Percentiles rank a stretch among this genome's conserved stretches.
These are phyloP conservation scores for Neohortaea acidophila DNA, from an alignment of 495 filamentous ascomycete genomes.

Conservation along the genomic window DNA sequence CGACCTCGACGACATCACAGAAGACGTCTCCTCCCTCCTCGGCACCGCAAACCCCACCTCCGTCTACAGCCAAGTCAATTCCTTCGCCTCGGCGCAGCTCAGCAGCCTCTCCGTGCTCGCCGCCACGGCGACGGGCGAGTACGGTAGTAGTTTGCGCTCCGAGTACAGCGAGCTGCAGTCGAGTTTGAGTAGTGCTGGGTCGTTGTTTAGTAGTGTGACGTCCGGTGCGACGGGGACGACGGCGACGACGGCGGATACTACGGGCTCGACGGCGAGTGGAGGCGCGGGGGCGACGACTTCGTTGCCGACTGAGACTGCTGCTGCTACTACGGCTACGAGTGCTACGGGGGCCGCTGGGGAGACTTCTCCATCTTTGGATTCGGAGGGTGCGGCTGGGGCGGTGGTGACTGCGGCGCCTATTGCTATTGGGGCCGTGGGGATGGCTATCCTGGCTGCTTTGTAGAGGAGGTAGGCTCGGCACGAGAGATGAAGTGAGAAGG, in stretches of 20 bases:
- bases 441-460: background rate
- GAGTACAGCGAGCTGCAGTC: background rate
- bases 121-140: background rate
- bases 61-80: background rate
- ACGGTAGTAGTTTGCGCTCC: background rate
- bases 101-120: background rate
- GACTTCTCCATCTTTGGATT: too few species aligned
- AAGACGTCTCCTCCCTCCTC: too few species aligned
- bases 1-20: too few species aligned
- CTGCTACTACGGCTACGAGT: background rate
- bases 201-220: background rate
- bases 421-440: background rate
- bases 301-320: background rate
- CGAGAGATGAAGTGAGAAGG: too few species aligned
- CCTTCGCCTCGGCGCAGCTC: background rate
- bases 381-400: too few species aligned
- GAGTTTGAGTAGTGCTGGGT: background rate
- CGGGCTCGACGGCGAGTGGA: background rate
- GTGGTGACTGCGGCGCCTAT: background rate
- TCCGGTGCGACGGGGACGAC: background rate
- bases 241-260: background rate
- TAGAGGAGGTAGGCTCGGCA: too few species aligned
- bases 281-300: background rate
- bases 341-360: too few species aligned
- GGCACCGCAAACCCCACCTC: slow-evolving; percentile 2